A percentile compares a stretch with the other conserved stretches of the same genome.
These are phyloP conservation scores for Fusarium burgessii DNA, from an alignment of 2,329 filamentous ascomycete species.

Conservation along the genomic window DNA sequence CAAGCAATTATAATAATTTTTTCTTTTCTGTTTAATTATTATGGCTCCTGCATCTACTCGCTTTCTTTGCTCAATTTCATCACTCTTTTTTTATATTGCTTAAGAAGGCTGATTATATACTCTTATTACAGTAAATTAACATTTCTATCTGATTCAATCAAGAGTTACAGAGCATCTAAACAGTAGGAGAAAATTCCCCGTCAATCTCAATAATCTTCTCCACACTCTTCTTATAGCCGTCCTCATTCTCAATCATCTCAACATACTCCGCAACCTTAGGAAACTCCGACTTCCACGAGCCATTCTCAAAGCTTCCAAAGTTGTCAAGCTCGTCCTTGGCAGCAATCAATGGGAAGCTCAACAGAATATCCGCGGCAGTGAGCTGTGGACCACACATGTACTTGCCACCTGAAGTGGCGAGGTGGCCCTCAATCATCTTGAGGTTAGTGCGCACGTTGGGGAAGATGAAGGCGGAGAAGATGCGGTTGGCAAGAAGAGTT, in stretches of 20 bases:
- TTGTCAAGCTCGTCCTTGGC: constrained; percentile 54
- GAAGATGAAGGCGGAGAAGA: constrained; percentile 57
- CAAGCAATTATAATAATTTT: too few relatives aligned
- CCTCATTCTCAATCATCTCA: constrained; percentile 57
- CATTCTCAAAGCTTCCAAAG: constrained; percentile 58
- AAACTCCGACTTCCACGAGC: constrained; percentile 54
- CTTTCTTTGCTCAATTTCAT: too few relatives aligned
- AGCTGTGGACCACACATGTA: constrained; percentile 64
- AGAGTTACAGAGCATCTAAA: not conserved
- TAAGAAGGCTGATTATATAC: not conserved
- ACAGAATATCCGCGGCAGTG: constrained; percentile 65
- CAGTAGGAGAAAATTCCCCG: constrained; percentile 49
- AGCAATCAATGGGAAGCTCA: constrained; percentile 65
- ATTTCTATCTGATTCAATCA: not conserved
- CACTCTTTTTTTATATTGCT: too few relatives aligned
- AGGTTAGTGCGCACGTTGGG: constrained; percentile 64
- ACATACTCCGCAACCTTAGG: constrained; percentile 63
- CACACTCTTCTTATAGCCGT: constrained; percentile 61
- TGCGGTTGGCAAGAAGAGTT: constrained; percentile 56
- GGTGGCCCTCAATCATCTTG: constrained; percentile 62
- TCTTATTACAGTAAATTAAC: not conserved
- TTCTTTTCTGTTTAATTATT: too few relatives aligned
- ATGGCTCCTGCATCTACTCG: too few relatives aligned
- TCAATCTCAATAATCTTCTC: constrained; percentile 64
- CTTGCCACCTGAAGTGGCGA: constrained; percentile 58